A percentile compares a stretch with the other conserved stretches of the same genome.
Conservation (phyloP, 495 filamentous ascomycete genomes). For the Clohesyomyces aquaticus region DNA sequence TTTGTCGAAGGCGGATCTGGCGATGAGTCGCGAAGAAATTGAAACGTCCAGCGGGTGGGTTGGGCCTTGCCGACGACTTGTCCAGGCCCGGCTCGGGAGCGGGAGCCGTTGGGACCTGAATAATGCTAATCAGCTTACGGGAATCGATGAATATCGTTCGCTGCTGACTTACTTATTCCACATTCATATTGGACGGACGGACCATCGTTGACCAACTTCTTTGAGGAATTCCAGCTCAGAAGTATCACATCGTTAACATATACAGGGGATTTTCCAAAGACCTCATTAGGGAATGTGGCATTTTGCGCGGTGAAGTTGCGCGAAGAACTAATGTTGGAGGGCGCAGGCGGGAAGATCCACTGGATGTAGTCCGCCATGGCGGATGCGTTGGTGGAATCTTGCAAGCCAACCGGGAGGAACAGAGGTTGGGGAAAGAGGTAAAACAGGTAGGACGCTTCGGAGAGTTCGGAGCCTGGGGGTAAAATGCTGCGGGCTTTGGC, state of each 20-base stretch:
- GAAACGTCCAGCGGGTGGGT: constrained; percentile 3
- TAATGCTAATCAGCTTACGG: constrained; percentile 1
- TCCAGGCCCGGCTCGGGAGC: constrained; percentile 11
- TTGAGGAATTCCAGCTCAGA: background rate
- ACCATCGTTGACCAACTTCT: background rate
- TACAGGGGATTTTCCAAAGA: constrained; percentile 10
- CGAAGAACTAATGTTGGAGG: constrained; percentile 11
- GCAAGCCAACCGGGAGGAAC: too few relatives aligned
- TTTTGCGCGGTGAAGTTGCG: constrained; percentile 13
- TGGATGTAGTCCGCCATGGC: constrained; percentile 11
- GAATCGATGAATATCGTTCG: background rate
- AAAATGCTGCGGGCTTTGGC: too few relatives aligned
- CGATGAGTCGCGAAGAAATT: constrained; percentile 9
- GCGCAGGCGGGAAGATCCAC: constrained; percentile 12
- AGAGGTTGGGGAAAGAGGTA: too few relatives aligned
- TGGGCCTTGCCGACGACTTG: background rate
- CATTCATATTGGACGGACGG: constrained; percentile 13
- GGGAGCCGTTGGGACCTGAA: constrained; percentile 17
- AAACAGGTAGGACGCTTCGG: too few relatives aligned
- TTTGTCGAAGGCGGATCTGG: constrained; percentile 3
- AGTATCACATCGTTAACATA: constrained; percentile 13
- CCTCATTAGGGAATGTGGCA: background rate
- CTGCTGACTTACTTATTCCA: constrained; percentile 13
- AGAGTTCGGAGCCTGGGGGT: too few relatives aligned
- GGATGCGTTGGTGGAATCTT: too few relatives aligned